These are phyloP conservation scores for Tricholoma furcatifolium DNA, from an alignment of 768 basidiomycete genomes.

Conservation along the genomic window DNA sequence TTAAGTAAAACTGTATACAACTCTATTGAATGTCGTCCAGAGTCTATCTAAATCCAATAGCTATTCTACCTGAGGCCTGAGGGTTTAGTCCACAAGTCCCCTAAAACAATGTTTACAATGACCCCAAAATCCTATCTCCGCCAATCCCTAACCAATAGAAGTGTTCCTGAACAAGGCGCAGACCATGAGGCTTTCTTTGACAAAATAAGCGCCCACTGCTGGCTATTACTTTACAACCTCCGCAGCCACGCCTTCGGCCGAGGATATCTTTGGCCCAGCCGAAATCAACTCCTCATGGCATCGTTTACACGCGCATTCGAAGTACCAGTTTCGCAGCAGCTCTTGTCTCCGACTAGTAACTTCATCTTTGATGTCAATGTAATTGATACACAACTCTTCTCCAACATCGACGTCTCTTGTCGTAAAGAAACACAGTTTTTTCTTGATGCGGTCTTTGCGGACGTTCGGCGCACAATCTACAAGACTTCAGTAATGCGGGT, in stretches of 20 bases:
- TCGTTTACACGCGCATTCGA: slow-evolving; percentile 47
- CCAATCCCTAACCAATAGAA: too few relatives aligned
- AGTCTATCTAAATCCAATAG: too few relatives aligned
- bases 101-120: too few relatives aligned
- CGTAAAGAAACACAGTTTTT: slow-evolving; percentile 47
- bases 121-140: too few relatives aligned
- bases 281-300: slow-evolving; percentile 34
- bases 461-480: slow-evolving; percentile 56
- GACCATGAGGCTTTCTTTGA: slow-evolving; percentile 3
- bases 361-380: slow-evolving; percentile 38
- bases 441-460: slow-evolving; percentile 41
- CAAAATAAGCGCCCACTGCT: slow-evolving; percentile 2
- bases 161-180: too few relatives aligned
- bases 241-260: neutral
- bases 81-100: too few relatives aligned
- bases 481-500: neutral
- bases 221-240: neutral
- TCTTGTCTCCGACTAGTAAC: slow-evolving; percentile 38
- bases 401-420: slow-evolving; percentile 40
- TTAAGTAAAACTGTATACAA: too few relatives aligned
- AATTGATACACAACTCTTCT: slow-evolving; percentile 61
- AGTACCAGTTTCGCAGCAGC: slow-evolving; percentile 54
- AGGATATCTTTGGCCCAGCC: neutral
- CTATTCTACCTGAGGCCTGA: too few relatives aligned
- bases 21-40: too few relatives aligned